Conservation (phyloP, 2,329 filamentous ascomycete genomes). For the Colletotrichum sp. region DNA sequence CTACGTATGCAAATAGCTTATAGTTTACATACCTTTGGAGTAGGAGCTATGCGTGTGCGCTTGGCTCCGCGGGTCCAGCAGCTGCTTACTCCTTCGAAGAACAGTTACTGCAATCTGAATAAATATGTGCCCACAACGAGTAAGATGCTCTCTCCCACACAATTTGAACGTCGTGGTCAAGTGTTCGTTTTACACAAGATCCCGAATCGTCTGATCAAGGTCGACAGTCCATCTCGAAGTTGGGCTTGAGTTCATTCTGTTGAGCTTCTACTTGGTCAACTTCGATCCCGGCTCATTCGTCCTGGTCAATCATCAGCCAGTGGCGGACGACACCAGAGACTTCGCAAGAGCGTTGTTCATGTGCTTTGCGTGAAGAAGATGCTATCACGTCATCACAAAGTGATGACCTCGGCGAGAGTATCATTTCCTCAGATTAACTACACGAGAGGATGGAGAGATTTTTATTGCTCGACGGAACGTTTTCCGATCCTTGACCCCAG, state of each 20-base stretch:
- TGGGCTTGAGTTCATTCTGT: not conserved
- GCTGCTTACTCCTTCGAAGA: not conserved
- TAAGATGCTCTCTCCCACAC: not conserved
- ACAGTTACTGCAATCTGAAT: not conserved
- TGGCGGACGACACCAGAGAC: not conserved
- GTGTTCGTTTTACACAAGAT: not conserved
- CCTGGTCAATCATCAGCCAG: not conserved
- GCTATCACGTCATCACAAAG: not conserved
- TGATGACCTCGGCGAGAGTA: too few species aligned
- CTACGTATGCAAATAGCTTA: accelerated
- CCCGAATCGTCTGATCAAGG: not conserved
- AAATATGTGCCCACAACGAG: accelerated
- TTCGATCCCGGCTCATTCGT: not conserved
- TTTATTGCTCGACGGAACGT: too few species aligned
- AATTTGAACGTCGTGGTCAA: accelerated
- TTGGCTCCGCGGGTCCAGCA: not conserved
- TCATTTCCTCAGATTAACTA: too few species aligned
- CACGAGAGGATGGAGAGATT: too few species aligned
- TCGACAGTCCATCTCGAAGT: too few species aligned
- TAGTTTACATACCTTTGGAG: accelerated
- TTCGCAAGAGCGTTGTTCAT: not conserved
- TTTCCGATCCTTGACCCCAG: too few species aligned
- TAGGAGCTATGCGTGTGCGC: not conserved
- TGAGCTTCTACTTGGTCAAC: not conserved
- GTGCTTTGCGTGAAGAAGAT: not conserved